Conservation (phyloP, 75 land plant species). For the Larix kaempferi region DNA sequence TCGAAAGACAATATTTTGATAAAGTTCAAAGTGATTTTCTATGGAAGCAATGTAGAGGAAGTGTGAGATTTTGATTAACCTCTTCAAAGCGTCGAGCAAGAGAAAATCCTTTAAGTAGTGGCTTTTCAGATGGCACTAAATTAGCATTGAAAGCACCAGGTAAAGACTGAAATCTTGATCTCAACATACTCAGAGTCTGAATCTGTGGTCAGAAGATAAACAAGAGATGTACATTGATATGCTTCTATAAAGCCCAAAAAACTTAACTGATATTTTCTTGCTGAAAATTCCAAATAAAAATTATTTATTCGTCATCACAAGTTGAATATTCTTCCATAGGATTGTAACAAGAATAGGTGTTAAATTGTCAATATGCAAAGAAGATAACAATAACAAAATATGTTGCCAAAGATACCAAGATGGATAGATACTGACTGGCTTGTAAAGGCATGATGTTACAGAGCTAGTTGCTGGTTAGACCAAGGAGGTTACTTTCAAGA, state of each 20-base stretch:
- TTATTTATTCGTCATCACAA: background rate
- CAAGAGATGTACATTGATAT: background rate
- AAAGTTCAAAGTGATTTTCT: too few relatives aligned
- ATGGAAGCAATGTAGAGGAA: background rate
- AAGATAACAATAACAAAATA: background rate
- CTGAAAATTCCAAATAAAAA: too few relatives aligned
- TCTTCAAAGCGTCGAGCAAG: constrained; percentile 67
- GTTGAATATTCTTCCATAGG: background rate
- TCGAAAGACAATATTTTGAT: too few relatives aligned
- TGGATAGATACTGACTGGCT: too few relatives aligned
- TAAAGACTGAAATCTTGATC: constrained; percentile 89
- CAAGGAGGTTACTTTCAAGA: too few relatives aligned
- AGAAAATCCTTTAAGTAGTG: constrained; percentile 54
- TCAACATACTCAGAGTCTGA: constrained; percentile 92
- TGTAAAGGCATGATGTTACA: too few relatives aligned
- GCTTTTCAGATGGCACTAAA: constrained; percentile 78
- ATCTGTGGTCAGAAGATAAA: constrained; percentile 40
- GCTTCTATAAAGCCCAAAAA: background rate
- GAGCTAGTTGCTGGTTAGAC: too few relatives aligned
- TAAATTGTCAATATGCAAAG: background rate
- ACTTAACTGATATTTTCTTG: too few relatives aligned
- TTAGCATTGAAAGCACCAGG: constrained; percentile 90
- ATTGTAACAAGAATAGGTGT: background rate
- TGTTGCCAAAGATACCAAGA: too few relatives aligned
- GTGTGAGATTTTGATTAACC: constrained; percentile 26